Evolutionary conservation across 176 grass and related monocot species (phyloP).

Genomic region (Avena eriantha): DNA sequence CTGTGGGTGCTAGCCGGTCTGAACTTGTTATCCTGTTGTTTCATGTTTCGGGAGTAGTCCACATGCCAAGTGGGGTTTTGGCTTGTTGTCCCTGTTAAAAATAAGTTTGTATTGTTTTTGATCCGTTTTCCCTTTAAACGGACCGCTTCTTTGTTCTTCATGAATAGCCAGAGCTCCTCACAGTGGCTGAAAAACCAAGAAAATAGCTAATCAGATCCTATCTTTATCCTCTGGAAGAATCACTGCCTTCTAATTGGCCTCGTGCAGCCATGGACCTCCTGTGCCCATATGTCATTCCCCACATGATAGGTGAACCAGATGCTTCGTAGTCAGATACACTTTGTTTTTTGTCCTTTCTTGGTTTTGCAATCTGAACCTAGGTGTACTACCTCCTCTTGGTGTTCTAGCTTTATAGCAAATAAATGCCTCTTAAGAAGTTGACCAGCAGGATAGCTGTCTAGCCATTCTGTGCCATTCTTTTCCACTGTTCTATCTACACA

Average conservation of each 20-base stretch:
- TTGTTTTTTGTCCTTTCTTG: slow-evolving; percentile 30
- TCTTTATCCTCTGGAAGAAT: no score
- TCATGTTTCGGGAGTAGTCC: not conserved
- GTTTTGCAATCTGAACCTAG: slow-evolving; percentile 16
- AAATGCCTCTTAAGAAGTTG: not conserved
- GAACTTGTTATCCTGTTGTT: not conserved
- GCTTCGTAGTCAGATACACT: not conserved
- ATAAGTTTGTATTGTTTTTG: no score
- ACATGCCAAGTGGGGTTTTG: not conserved
- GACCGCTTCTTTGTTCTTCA: no score
- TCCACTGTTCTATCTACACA: not conserved
- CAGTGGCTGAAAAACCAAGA: no score
- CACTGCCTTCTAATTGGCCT: not conserved
- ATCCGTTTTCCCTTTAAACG: no score
- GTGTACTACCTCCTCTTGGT: slow-evolving; percentile 13
- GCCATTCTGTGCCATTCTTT: not conserved
- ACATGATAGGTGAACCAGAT: not conserved
- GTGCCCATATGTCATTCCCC: not conserved
- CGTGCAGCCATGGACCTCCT: not conserved
- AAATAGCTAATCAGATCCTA: no score
- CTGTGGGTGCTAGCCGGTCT: not conserved
- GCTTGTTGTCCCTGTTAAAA: no score
- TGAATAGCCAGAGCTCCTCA: no score
- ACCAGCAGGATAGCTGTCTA: not conserved
- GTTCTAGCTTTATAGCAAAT: slow-evolving; percentile 21